A percentile compares a stretch with the other conserved stretches of the same genome.
phyloP scores from a whole-genome alignment of 1,284 basidiomycete species.

The Psilocybe mexicana region DNA sequence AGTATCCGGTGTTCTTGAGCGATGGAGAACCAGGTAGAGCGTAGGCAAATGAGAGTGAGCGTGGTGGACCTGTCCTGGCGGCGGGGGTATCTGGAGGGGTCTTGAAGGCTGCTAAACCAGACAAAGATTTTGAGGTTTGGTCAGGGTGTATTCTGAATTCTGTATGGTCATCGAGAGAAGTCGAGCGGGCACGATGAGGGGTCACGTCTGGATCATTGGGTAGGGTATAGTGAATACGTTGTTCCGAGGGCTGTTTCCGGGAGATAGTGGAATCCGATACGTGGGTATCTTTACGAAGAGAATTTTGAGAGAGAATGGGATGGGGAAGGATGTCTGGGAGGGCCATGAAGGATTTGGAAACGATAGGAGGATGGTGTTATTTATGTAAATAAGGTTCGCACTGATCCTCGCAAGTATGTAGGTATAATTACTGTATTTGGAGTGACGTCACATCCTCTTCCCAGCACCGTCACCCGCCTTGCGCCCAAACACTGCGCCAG shows the following conservation, averaged over 20 bases:
- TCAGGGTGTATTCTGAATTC: constrained; percentile 8
- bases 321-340: constrained; percentile 13
- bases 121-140: constrained; percentile 17
- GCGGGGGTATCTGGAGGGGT: constrained; percentile 53
- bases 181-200: not conserved
- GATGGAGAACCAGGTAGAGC: constrained; percentile 47
- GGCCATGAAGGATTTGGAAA: constrained; percentile 10
- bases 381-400: not conserved
- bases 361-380: not conserved
- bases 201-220: not conserved
- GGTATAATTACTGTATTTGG: not conserved
- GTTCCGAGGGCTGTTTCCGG: not conserved
- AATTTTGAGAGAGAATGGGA: not conserved
- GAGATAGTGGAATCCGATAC: constrained; percentile 18
- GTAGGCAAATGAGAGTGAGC: constrained; percentile 68
- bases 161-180: not conserved
- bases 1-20: constrained; percentile 24
- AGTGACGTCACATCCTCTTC: constrained; percentile 26
- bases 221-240: constrained; percentile 10
- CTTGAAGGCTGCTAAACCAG: constrained; percentile 11
- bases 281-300: constrained; percentile 10
- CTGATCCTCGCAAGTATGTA: too few relatives aligned
- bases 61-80: constrained; percentile 68
- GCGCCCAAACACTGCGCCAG: constrained; percentile 66
- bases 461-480: constrained; percentile 55